Percentiles rank a stretch among this genome's conserved stretches.
Conservation (phyloP, 2,329 filamentous ascomycete genomes). For the Herpotrichia juniperi region DNA sequence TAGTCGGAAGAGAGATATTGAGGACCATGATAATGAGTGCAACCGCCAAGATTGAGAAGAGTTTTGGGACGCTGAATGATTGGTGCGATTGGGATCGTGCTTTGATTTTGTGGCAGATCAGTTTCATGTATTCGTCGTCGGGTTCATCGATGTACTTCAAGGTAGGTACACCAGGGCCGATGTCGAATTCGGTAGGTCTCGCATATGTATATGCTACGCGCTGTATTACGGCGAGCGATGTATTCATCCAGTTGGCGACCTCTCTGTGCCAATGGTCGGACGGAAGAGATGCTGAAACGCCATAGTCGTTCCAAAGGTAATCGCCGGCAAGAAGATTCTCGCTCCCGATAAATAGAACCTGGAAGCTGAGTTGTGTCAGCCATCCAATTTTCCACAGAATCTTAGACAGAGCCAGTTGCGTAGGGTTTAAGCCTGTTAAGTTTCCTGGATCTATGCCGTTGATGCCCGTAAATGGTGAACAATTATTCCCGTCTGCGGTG, state of each 20-base stretch:
- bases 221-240: constrained; percentile 15
- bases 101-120: constrained; percentile 14
- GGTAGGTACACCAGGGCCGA: constrained; percentile 4
- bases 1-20: constrained; percentile 5
- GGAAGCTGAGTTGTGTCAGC: constrained; percentile 13
- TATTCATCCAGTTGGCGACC: constrained; percentile 16
- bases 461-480: constrained; percentile 12
- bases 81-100: constrained; percentile 5
- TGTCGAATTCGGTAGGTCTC: constrained; percentile 10
- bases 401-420: constrained; percentile 12
- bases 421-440: not conserved
- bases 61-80: constrained; percentile 1
- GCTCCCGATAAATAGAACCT: constrained; percentile 15
- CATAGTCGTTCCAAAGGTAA: constrained; percentile 18
- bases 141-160: constrained; percentile 9
- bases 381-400: constrained; percentile 16
- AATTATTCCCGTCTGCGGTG: constrained; percentile 4
- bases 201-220: constrained; percentile 4
- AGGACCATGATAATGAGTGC: not conserved
- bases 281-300: constrained; percentile 11
- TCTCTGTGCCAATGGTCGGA: constrained; percentile 17
- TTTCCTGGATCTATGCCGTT: constrained; percentile 2
- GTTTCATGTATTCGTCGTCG: not conserved
- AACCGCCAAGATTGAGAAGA: not conserved
- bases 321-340: constrained; percentile 18